These are phyloP conservation scores for Viridothelium virens DNA, from an alignment of 495 filamentous ascomycete species.

Conservation along the genomic window DNA sequence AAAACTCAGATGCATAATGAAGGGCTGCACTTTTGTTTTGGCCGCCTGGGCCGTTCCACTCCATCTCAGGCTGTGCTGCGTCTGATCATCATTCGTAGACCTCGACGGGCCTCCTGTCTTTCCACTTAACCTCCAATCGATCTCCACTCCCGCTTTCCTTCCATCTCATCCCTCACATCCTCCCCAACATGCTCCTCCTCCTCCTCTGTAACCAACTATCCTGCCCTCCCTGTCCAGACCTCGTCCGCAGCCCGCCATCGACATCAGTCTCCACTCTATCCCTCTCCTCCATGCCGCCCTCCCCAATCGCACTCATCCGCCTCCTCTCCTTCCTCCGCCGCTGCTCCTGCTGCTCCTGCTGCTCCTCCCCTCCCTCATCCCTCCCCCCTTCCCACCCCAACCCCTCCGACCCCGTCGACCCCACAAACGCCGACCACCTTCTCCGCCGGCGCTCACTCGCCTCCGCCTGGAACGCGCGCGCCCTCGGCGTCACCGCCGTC, in stretches of 20 bases:
- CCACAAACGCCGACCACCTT: not conserved
- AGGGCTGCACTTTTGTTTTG: too few relatives aligned
- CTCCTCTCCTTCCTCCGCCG: not conserved
- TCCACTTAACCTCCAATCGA: not conserved
- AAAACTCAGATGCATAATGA: too few relatives aligned
- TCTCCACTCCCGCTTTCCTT: not conserved
- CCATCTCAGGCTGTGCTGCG: too few relatives aligned
- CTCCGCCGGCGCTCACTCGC: too few relatives aligned
- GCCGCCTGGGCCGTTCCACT: too few relatives aligned
- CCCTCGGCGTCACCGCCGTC: too few relatives aligned
- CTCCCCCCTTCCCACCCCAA: too few relatives aligned
- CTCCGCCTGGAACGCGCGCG: too few relatives aligned
- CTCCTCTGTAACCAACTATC: not conserved
- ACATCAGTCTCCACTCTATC: not conserved
- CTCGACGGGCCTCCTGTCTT: not conserved
- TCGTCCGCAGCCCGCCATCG: not conserved
- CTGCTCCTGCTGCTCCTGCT: not conserved
- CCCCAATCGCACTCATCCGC: not conserved
- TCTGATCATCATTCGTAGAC: not conserved
- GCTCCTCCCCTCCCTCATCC: not conserved
- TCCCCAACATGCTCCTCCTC: conserved; percentile 5
- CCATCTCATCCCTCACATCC: not conserved
- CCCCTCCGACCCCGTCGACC: too few relatives aligned
- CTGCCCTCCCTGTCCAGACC: not conserved
- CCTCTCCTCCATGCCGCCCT: not conserved